These are phyloP conservation scores for Botryobasidium botryosum DNA, from an alignment of 768 basidiomycete species.

Conservation along the genomic window DNA sequence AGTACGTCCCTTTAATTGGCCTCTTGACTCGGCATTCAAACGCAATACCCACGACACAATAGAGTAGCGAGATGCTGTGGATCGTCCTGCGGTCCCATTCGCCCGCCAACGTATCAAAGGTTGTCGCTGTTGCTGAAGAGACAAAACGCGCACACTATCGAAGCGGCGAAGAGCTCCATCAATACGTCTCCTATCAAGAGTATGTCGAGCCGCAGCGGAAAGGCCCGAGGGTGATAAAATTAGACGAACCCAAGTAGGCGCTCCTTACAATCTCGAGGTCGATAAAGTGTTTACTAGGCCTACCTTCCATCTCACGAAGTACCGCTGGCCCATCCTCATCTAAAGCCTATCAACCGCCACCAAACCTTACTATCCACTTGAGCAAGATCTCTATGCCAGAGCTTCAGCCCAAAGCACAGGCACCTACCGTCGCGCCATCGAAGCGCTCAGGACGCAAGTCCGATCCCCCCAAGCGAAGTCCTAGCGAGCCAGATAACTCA, in stretches of 20 bases:
- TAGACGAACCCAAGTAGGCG: too few species aligned
- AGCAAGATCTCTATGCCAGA: constrained; percentile 84
- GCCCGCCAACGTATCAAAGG: constrained; percentile 52
- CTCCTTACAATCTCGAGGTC: too few species aligned
- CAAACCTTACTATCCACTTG: constrained; percentile 50
- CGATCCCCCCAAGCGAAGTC: too few species aligned
- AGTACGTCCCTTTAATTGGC: constrained; percentile 22
- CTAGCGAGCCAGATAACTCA: too few species aligned
- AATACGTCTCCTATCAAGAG: constrained; percentile 61
- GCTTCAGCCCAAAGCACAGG: too few species aligned
- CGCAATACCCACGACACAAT: too few species aligned
- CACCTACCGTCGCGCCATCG: too few species aligned
- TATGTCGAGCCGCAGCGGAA: constrained; percentile 22
- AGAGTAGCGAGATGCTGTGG: constrained; percentile 74
- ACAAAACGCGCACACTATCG: constrained; percentile 63
- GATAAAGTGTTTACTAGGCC: background rate
- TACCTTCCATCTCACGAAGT: background rate
- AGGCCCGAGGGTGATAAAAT: constrained; percentile 49
- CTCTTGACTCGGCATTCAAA: background rate
- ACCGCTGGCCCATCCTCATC: constrained; percentile 3
- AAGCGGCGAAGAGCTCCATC: constrained; percentile 48
- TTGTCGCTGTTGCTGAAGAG: constrained; percentile 64
- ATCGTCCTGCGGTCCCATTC: constrained; percentile 52
- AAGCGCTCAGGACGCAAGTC: too few species aligned
- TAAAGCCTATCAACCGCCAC: constrained; percentile 41